Percentiles rank a stretch among this genome's conserved stretches.
Evolutionary conservation across 2,329 filamentous ascomycete species (phyloP).

Genomic region (Fusarium staphyleae): DNA sequence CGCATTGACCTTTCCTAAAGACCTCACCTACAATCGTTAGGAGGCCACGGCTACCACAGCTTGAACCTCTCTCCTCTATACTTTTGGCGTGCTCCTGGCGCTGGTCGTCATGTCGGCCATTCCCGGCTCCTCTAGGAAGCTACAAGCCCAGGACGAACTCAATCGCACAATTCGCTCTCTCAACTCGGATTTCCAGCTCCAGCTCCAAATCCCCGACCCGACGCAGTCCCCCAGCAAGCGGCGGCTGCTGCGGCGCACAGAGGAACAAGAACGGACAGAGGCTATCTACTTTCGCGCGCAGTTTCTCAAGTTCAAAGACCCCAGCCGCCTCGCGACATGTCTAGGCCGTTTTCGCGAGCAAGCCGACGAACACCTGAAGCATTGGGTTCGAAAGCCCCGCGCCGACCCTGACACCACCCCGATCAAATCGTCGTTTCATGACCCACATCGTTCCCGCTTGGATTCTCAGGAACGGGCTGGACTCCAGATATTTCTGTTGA

Average conservation of each 20-base stretch:
- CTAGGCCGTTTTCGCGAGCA: slow-evolving; percentile 37
- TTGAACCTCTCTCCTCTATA: neutral
- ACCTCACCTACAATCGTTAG: slow-evolving; percentile 1
- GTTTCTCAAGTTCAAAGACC: slow-evolving; percentile 31
- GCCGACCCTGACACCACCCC: slow-evolving; percentile 33
- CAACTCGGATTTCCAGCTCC: slow-evolving; percentile 39
- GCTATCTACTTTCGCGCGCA: slow-evolving; percentile 37
- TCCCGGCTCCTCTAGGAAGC: neutral
- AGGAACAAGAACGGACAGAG: slow-evolving; percentile 35
- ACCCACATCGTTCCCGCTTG: slow-evolving; percentile 35
- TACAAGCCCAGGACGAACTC: slow-evolving; percentile 32
- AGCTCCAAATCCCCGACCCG: slow-evolving; percentile 35
- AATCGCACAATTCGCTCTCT: slow-evolving; percentile 37
- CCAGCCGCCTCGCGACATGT: slow-evolving; percentile 25
- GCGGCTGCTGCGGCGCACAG: slow-evolving; percentile 26
- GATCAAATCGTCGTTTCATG: slow-evolving; percentile 11
- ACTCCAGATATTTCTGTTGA: slow-evolving; percentile 38
- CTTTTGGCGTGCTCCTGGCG: slow-evolving; percentile 8
- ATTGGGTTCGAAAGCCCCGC: slow-evolving; percentile 33
- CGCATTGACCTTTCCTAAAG: slow-evolving; percentile 3
- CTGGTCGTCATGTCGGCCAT: slow-evolving; percentile 27
- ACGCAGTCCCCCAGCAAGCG: slow-evolving; percentile 39
- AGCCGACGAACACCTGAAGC: slow-evolving; percentile 24
- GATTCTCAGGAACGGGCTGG: slow-evolving; percentile 33
- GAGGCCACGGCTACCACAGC: neutral